Percentiles rank a stretch among this genome's conserved stretches.
Conservation (phyloP, 306 rosid species). For the Ormosia semicastrata region DNA sequence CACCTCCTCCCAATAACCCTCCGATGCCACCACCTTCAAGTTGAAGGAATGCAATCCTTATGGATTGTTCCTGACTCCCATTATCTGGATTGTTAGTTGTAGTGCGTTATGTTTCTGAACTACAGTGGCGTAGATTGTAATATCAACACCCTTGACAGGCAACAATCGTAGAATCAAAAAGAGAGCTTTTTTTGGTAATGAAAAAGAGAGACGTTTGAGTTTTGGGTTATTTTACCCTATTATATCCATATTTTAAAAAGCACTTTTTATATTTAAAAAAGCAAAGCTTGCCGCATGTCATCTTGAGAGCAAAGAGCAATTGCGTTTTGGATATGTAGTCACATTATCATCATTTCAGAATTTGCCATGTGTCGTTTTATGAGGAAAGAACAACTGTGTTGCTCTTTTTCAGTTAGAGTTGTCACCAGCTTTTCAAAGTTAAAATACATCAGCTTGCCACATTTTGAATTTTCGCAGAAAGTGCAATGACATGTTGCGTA, state of each 20-base stretch:
- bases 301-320: no score
- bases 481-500: no score
- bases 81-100: slow-evolving; percentile 21
- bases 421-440: no score
- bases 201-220: not conserved
- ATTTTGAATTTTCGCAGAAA: no score
- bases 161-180: not conserved
- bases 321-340: no score
- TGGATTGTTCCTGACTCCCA: not conserved
- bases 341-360: no score
- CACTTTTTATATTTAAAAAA: no score
- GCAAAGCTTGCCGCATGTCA: not conserved
- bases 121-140: slow-evolving; percentile 16
- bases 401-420: no score
- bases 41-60: slow-evolving; percentile 32
- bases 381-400: no score
- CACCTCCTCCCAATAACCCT: slow-evolving; percentile 51
- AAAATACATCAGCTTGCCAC: no score
- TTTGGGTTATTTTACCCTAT: not conserved
- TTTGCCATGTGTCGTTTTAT: no score
- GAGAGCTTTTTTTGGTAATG: no score
- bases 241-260: not conserved
- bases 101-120: slow-evolving; percentile 26
- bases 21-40: slow-evolving; percentile 47
- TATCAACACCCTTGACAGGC: slow-evolving; percentile 3